A percentile compares a stretch with the other conserved stretches of the same genome.
Evolutionary conservation across 2,329 filamentous ascomycete species (phyloP).

Genomic region (Drechslerella dactyloides): DNA sequence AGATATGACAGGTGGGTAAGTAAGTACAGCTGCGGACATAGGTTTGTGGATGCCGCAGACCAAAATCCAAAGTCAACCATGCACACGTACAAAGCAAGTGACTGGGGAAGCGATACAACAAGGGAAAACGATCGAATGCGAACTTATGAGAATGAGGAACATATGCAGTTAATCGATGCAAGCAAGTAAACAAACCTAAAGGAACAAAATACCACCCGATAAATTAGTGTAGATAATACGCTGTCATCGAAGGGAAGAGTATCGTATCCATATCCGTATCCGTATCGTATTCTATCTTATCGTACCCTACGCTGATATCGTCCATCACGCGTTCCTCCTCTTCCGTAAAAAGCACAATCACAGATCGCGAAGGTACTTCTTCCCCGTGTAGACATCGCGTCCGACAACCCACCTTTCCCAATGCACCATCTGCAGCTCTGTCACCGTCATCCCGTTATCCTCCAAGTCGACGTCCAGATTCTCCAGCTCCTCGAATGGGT

Average conservation of each 20-base stretch:
- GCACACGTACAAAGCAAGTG: no score
- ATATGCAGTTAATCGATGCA: background rate
- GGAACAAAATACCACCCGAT: slow-evolving; percentile 20
- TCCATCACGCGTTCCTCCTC: slow-evolving; percentile 9
- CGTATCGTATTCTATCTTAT: slow-evolving; percentile 4
- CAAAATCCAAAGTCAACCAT: no score
- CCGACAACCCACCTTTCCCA: slow-evolving; percentile 55
- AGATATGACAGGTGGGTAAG: no score
- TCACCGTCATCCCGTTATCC: slow-evolving; percentile 54
- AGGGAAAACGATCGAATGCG: slow-evolving; percentile 6
- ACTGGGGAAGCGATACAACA: background rate
- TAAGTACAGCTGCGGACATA: no score
- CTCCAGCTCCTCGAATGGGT: slow-evolving; percentile 45
- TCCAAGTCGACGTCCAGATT: slow-evolving; percentile 53
- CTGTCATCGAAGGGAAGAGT: slow-evolving; percentile 42
- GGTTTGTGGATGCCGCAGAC: no score
- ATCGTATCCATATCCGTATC: background rate
- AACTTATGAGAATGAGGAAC: background rate
- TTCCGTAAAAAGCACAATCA: slow-evolving; percentile 44
- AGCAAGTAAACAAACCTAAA: background rate
- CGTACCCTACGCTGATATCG: slow-evolving; percentile 8
- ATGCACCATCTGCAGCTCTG: slow-evolving; percentile 53
- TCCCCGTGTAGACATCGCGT: slow-evolving; percentile 53
- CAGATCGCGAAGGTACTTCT: slow-evolving; percentile 53
- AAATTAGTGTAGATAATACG: slow-evolving; percentile 37